Base-by-base conservation (phyloP, 139 green algal genomes). In the Chlorella sorokiniana region DNA sequence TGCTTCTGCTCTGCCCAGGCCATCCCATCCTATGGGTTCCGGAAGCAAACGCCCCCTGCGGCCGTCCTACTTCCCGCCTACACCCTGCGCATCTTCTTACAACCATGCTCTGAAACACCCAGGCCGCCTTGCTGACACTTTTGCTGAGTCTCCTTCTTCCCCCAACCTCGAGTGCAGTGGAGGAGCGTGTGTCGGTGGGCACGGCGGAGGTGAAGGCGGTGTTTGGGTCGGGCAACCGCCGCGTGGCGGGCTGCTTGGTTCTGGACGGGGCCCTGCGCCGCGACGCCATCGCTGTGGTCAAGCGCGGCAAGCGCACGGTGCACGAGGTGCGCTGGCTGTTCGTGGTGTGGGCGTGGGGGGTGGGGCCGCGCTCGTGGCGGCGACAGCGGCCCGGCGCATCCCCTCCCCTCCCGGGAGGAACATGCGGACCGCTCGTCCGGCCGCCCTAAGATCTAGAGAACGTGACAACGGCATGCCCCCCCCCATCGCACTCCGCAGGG, bases 201-300 rank as follows among this genome's bases (percentile, higher is more conserved):
- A 74, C 35, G 42, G 94, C 94, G 11, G 89, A 92, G 72, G 84
- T 94, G 23, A 93, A 95, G 85, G 94, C 95, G 7, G 89, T 98
- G 27, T 98, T 99, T 86, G 95, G 95, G 65, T 87, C 51, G 25
- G 89, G 93, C 76, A 92, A 88, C 85, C 86, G 88, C 73, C 89
- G 89, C 52, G 95, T 96, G 59, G 95, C 95, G 22, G 95, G 95
- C 45, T 95, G 89, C 76, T 84, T 91, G 52, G 93, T 98, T 1
- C 85, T 81, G 31, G 92, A 96, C 33, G 94, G 94, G 63, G 81
- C 83, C 68, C 75, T 96, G 48, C 69, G 74, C 8, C 29, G 33
- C 14, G 70, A 77, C 70, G 31, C 20, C 70, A 77, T 77, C 20
- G 70, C 70, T 2, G 70, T 77, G 25, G 45, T 77, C 31, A 77